phyloP scores from a whole-genome alignment of 2,329 filamentous ascomycete species.

The Penicillium sp. region DNA sequence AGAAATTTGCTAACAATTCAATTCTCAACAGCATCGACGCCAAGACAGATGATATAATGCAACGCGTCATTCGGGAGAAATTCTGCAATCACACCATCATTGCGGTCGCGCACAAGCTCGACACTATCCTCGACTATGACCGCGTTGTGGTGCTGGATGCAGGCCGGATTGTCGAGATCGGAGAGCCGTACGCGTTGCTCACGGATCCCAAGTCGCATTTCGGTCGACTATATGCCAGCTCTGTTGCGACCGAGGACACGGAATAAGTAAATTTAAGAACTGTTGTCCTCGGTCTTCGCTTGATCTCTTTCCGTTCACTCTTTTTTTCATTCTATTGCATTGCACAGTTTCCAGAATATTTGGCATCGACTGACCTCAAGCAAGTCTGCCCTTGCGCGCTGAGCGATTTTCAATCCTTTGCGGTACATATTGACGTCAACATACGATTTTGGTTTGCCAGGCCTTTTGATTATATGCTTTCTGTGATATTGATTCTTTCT shows the following conservation, averaged over 20 bases:
- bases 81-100: constrained; percentile 64
- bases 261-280: constrained; percentile 12
- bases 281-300: neutral
- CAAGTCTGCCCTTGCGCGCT: constrained; percentile 14
- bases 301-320: neutral
- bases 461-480: constrained; percentile 18
- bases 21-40: constrained; percentile 55
- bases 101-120: constrained; percentile 60
- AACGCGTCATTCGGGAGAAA: constrained; percentile 57
- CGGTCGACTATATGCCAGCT: constrained; percentile 39
- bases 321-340: constrained; percentile 7
- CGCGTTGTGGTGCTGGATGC: constrained; percentile 43
- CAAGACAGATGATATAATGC: constrained; percentile 61
- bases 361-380: neutral
- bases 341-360: constrained; percentile 23
- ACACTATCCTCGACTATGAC: constrained; percentile 49
- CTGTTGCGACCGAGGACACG: constrained; percentile 27
- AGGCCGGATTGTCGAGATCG: constrained; percentile 41
- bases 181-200: constrained; percentile 44
- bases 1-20: constrained; percentile 12
- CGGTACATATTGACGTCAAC: constrained; percentile 30
- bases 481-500: constrained; percentile 18
- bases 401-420: constrained; percentile 13
- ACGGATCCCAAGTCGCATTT: constrained; percentile 41
- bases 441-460: constrained; percentile 19